Base-by-base conservation (phyloP, 2,329 filamentous ascomycete species). In the Nigrospora oryzae region DNA sequence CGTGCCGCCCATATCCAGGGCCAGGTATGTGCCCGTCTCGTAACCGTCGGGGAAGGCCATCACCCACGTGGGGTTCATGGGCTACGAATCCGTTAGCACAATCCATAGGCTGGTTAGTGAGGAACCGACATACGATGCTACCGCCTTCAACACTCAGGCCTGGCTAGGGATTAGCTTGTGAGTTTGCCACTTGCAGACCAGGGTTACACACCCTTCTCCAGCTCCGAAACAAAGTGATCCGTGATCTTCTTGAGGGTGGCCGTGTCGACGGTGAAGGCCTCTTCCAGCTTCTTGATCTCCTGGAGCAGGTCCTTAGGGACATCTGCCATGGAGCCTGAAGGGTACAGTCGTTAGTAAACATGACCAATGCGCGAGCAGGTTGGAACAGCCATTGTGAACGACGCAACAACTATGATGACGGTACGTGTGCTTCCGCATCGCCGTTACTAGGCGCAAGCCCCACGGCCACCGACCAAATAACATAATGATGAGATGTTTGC, bases 41-140 rank as follows among this genome's bases (percentile, higher is more conserved):
- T 90, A 67, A 52, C 91, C 91, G 61, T 84, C 85, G 17, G 91
- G 91, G 64, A 89, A 89, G 39, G 79, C 79, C 81, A 95, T 89
- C 51, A 94, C 89, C 91, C 91, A 96, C 45, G 90, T 95, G 47
- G 91, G 86, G 69, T 96, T 96, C 91, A 97, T 96, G 48, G 91
- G 90, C 88, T 95, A 55, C 38, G 30, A 28, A 28, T 28, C 23
- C 23, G 23, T 28, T 28, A 28, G 23, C 7, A 28, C 5, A 10
- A 10, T 6, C 2, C 8, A 28, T 6, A 28, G 23, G 23, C 23
- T 7, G 7, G 2, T 28, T 2, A 5, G 23, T 10, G 23, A 10
- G 8, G 32, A 23, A 11, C 10, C 16, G 41, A 74, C 87, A 75
- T 66, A 95, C 89, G 66, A 98, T 97, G 64, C 84, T 94, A 49